phyloP scores from a whole-genome alignment of 495 filamentous ascomycete species.

The Trichoderma asperelloides region DNA sequence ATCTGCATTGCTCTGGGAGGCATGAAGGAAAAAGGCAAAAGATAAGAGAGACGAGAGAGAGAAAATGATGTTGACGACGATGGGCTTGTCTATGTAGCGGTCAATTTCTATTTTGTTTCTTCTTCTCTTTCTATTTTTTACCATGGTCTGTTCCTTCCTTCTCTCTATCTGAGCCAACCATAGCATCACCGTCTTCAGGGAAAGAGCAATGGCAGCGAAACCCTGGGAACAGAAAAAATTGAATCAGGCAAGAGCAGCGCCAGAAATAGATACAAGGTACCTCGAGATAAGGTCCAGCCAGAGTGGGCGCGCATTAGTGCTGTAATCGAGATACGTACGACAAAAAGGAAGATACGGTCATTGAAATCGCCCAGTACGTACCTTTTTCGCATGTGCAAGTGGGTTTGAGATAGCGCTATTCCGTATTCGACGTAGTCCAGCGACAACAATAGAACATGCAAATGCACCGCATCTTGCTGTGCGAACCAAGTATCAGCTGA shows the following conservation, averaged over 20 bases:
- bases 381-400: neutral
- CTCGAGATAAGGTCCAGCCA: neutral
- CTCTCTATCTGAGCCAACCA: neutral
- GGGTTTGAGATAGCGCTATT: neutral
- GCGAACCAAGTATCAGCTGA: neutral
- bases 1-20: neutral
- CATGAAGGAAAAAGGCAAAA: neutral
- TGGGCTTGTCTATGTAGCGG: neutral
- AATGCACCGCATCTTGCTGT: neutral
- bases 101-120: too few relatives aligned
- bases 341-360: conserved; percentile 2
- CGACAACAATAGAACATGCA: neutral
- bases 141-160: neutral
- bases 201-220: neutral
- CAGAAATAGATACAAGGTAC: neutral
- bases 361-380: neutral
- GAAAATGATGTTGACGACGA: neutral
- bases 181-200: neutral
- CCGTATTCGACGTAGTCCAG: neutral
- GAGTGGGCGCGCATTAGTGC: neutral
- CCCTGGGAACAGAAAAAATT: neutral
- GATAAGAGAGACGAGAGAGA: neutral
- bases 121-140: neutral
- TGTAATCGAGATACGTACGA: neutral
- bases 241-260: neutral